Evolutionary conservation across 1,139 yeast species (phyloP).

Genomic region (Protomyces arabidopsidicola): DNA sequence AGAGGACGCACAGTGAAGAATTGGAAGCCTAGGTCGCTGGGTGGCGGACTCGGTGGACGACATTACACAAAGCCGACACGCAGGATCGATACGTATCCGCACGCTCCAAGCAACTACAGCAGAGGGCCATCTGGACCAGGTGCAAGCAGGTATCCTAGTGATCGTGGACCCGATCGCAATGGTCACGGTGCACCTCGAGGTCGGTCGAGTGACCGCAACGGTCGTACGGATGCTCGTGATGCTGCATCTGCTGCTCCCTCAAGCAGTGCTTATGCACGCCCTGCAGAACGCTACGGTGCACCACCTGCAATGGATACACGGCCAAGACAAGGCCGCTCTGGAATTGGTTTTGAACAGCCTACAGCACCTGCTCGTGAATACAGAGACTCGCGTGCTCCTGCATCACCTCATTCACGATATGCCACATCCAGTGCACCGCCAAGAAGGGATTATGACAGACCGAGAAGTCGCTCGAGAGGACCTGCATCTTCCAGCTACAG

Average conservation of each 20-base stretch:
- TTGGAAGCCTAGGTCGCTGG: conserved; percentile 77
- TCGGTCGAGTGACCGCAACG: not conserved
- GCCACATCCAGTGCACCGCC: not conserved
- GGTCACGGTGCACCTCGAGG: not conserved
- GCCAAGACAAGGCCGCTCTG: conserved; percentile 14
- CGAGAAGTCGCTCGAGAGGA: not conserved
- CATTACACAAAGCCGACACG: conserved; percentile 41
- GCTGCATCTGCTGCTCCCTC: not conserved
- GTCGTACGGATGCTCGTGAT: not conserved
- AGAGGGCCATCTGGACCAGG: conserved; percentile 9
- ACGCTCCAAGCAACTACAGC: conserved; percentile 2
- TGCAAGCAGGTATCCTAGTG: conserved; percentile 3
- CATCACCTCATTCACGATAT: not conserved
- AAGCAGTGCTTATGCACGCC: conserved; percentile 1
- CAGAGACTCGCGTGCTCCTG: not conserved
- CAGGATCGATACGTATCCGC: not conserved
- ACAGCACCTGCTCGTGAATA: not conserved
- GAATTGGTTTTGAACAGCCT: conserved; percentile 17
- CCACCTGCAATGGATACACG: not conserved
- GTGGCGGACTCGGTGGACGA: conserved; percentile 71
- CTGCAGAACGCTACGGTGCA: not conserved
- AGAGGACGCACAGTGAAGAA: conserved; percentile 68
- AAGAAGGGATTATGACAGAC: not conserved
- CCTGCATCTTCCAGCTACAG: not conserved
- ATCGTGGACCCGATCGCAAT: not conserved